phyloP scores from a whole-genome alignment of 257 asterid genomes.

The Rauvolfia tetraphylla region DNA sequence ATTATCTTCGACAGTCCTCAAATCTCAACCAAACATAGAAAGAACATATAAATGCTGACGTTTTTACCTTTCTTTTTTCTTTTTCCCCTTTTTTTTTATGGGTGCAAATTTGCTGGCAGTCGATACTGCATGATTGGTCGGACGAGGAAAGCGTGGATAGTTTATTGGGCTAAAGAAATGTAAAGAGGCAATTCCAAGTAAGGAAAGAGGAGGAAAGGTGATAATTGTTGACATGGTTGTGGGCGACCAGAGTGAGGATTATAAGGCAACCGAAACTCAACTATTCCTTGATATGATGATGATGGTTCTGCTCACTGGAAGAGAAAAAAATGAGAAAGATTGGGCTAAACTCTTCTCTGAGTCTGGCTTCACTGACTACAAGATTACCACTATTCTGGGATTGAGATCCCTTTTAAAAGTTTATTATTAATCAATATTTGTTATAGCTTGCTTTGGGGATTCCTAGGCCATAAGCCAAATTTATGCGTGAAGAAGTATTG shows the following conservation, averaged over 20 bases:
- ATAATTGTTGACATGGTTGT: background rate
- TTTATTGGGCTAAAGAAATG: conserved; percentile 39
- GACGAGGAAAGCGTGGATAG: conserved; percentile 28
- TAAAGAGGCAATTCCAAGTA: too few species aligned
- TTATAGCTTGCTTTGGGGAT: too few species aligned
- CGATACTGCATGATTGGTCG: conserved; percentile 33
- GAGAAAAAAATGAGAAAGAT: conserved; percentile 36
- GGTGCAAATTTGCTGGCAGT: conserved; percentile 12
- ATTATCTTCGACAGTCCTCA: too few species aligned
- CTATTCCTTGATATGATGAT: conserved; percentile 22
- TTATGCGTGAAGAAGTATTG: too few species aligned
- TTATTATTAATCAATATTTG: conserved; percentile 1
- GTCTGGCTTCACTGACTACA: conserved; percentile 36
- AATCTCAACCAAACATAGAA: too few species aligned
- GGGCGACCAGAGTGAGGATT: conserved; percentile 15
- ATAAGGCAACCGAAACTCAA: conserved; percentile 14
- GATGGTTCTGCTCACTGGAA: conserved; percentile 24
- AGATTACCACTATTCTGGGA: conserved; percentile 31
- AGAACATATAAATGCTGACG: too few species aligned
- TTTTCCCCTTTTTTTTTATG: too few species aligned
- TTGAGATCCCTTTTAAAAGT: conserved; percentile 36
- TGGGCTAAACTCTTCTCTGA: conserved; percentile 32
- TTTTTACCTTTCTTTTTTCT: too few species aligned
- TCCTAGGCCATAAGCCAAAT: too few species aligned
- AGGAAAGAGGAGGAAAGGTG: conserved; percentile 24